phyloP scores from a whole-genome alignment of 345 rosid genomes.

The Citrus sp. region DNA sequence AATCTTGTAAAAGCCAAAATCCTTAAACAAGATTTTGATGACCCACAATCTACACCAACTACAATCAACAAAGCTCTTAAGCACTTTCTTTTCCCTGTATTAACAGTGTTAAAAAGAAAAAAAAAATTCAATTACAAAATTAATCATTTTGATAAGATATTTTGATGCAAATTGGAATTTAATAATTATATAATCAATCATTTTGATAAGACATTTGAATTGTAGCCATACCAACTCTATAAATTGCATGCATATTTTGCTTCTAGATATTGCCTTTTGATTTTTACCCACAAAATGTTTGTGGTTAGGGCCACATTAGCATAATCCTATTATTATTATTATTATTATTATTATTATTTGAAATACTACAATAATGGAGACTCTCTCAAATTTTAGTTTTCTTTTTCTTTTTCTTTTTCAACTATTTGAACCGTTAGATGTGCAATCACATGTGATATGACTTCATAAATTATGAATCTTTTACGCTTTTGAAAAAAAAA shows the following conservation, averaged over 20 bases:
- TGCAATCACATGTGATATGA: neutral
- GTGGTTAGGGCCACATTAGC: neutral
- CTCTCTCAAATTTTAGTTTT: too few species aligned
- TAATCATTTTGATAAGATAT: conserved; percentile 1
- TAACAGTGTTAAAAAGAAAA: neutral
- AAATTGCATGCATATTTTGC: conserved; percentile 4
- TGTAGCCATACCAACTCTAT: neutral
- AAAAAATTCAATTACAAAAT: neutral
- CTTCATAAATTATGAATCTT: neutral
- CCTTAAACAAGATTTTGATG: neutral
- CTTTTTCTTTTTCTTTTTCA: too few species aligned
- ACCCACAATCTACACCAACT: conserved; percentile 7
- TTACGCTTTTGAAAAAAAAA: neutral
- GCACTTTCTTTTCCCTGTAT: neutral
- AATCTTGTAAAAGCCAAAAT: conserved; percentile 9
- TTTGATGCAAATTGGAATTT: neutral
- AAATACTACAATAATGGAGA: too few species aligned
- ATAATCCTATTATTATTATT: too few species aligned
- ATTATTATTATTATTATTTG: too few species aligned
- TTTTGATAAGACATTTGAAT: neutral
- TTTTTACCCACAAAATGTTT: too few species aligned
- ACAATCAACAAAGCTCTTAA: neutral
- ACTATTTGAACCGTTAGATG: neutral
- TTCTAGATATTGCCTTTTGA: neutral
- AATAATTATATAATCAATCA: neutral